These are phyloP conservation scores for Aspergillus pseudonomiae DNA, from an alignment of 2,329 filamentous ascomycete species.

Conservation along the genomic window DNA sequence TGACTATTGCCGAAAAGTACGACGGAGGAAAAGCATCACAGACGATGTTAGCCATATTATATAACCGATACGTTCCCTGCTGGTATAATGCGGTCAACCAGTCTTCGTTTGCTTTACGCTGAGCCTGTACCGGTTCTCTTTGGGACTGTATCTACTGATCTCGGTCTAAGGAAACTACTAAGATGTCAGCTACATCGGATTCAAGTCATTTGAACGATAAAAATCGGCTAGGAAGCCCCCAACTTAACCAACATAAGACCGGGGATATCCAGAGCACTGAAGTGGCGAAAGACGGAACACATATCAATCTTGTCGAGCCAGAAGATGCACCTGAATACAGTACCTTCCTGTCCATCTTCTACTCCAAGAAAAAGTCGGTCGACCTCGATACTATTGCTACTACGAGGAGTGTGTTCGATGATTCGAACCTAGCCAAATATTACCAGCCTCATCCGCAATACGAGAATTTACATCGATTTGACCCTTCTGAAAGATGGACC, in stretches of 20 bases:
- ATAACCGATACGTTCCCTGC: neutral
- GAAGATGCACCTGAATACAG: neutral
- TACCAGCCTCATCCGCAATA: constrained; percentile 24
- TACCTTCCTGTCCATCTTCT: neutral
- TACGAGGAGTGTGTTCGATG: neutral
- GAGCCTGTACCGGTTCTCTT: neutral
- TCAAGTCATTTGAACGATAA: neutral
- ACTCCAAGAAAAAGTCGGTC: neutral
- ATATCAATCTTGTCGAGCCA: neutral
- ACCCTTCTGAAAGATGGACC: constrained; percentile 34
- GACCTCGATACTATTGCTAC: neutral
- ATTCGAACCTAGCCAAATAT: neutral
- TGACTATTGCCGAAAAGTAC: neutral
- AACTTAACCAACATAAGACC: neutral
- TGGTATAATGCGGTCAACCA: neutral
- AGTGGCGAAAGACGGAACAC: neutral
- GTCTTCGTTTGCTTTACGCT: neutral
- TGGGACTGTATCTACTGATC: neutral
- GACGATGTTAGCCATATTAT: neutral
- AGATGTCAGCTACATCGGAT: neutral
- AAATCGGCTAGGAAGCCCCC: neutral
- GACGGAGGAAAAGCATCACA: neutral
- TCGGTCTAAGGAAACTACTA: neutral
- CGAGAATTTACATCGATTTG: constrained; percentile 44
- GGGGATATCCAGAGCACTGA: neutral